Evolutionary conservation across 371 early-diverging fungal species (phyloP), one percentile per base, ranked within the genome.

Genomic region (Mortierella sp.): DNA sequence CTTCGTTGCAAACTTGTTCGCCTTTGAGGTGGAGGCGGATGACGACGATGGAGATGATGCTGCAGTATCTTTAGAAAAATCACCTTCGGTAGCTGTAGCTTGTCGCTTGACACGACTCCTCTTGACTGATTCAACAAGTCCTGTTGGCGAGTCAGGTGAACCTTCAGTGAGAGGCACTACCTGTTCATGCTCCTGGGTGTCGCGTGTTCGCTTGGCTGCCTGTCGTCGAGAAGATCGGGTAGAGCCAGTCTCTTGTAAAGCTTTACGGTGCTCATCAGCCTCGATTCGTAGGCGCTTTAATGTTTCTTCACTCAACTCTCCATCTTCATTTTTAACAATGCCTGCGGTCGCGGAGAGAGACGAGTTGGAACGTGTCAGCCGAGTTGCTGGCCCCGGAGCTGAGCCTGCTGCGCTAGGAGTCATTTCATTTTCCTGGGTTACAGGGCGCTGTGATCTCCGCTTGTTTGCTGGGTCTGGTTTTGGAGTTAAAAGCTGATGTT

Each of bases 1-100:
- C 58, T 79, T 79, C 19, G 79, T 70, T 3, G 79, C 73, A 57
- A 50, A 69, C 52, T 69, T 72, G 70, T 72, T 72, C 70, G 64
- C 72, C 45, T 79, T 66, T 21, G n/a, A 50, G n/a, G 50, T 5
- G 14, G 16, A 14, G 37, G 37, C 37, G 5, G 37, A 37, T 37
- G 37, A 37, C 37, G 37, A 37, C 9, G 37, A 37, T 37, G 9
- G 37, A 5, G 37, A 37, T 37, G 37, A 37, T 37, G 37, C 50
- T 50, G 21, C 50, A 7, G 50, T 21, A 50, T 50, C 50, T 16
- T 4, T 50, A 50, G 50, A 21, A 21, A 7, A 4, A n/a, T 50
- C 50, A 21, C n/a, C 14, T 50, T 50, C 21, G 3, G 2, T 50
- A 4, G 14, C 50, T 50, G 50, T n/a, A 50, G 50, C 21, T 14